These are phyloP conservation scores for Phialophora expanda DNA, from an alignment of 2,329 filamentous ascomycete genomes.

Conservation along the genomic window DNA sequence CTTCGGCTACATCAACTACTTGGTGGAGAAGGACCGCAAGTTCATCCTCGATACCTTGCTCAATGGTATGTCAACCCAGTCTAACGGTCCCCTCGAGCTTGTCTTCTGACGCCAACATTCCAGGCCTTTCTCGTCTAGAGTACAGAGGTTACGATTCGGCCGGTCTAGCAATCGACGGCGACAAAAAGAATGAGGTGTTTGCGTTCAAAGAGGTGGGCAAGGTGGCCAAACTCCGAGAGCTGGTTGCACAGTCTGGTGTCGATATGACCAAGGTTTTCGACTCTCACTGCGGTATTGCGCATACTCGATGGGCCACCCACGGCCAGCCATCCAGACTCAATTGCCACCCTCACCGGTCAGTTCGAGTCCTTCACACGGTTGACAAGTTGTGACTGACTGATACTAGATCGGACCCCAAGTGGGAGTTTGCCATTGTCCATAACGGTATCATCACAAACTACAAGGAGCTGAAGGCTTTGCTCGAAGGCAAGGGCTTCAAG, in stretches of 20 bases:
- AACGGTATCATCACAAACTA: constrained; percentile 99
- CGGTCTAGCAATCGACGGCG: constrained; percentile 91
- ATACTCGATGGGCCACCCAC: constrained; percentile 99
- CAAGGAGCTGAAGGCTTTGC: constrained; percentile 95
- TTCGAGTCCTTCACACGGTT: background rate
- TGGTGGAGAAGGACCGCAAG: constrained; percentile 97
- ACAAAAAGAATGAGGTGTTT: constrained; percentile 98
- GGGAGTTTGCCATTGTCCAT: constrained; percentile 98
- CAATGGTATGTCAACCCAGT: constrained; percentile 71
- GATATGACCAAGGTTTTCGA: constrained; percentile 94
- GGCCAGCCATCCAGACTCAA: constrained; percentile 90
- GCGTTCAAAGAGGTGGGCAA: constrained; percentile 99
- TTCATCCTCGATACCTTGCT: constrained; percentile 95
- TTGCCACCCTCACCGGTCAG: constrained; percentile 97
- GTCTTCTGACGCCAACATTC: constrained; percentile 22
- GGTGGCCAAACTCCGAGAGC: constrained; percentile 92
- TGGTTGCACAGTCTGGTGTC: constrained; percentile 82
- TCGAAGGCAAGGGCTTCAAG: constrained; percentile 92
- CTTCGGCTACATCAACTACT: constrained; percentile 99
- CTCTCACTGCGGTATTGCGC: constrained; percentile 96
- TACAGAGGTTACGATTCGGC: constrained; percentile 99
- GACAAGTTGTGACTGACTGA: constrained; percentile 17
- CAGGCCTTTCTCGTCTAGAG: constrained; percentile 92
- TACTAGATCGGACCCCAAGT: constrained; percentile 82
- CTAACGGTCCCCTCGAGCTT: background rate